Percentiles rank a stretch among this genome's conserved stretches.
Evolutionary conservation across 495 filamentous ascomycete genomes (phyloP).

Genomic region (Lasiosphaeriaceae sp.): DNA sequence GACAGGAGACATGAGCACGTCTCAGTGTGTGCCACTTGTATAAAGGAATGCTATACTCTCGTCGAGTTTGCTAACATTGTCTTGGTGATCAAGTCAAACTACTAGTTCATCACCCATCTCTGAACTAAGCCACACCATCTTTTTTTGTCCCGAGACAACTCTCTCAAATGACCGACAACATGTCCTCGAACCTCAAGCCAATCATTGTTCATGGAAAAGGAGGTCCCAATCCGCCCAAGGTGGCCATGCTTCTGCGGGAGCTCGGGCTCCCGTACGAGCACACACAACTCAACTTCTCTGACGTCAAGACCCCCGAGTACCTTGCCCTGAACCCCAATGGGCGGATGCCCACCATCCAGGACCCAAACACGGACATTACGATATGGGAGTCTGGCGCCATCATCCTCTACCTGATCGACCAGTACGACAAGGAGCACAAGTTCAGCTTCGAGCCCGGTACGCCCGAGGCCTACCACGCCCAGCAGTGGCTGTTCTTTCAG

Average conservation of each 20-base stretch:
- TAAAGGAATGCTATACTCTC: no score
- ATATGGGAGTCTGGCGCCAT: constrained; percentile 76
- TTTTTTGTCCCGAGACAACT: no score
- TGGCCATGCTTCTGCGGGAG: constrained; percentile 59
- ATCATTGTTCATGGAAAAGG: constrained; percentile 33
- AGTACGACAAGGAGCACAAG: constrained; percentile 62
- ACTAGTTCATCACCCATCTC: no score
- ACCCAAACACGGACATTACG: constrained; percentile 62
- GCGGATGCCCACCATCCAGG: constrained; percentile 59
- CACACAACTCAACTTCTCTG: constrained; percentile 35
- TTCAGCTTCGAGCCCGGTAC: constrained; percentile 51
- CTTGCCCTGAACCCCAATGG: constrained; percentile 67
- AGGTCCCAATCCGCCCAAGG: constrained; percentile 52
- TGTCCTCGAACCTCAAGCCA: constrained; percentile 23
- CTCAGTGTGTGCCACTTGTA: no score
- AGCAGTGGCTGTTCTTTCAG: constrained; percentile 69
- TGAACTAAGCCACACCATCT: no score
- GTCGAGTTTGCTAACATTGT: no score
- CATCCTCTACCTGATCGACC: constrained; percentile 64
- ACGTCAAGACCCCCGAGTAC: constrained; percentile 57
- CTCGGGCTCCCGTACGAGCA: constrained; percentile 55
- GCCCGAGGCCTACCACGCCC: constrained; percentile 47
- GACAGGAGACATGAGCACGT: no score
- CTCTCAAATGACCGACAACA: no score
- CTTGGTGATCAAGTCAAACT: no score